A percentile compares a stretch with the other conserved stretches of the same genome.
These are phyloP conservation scores for Aspergillus luchuensis DNA, from an alignment of 2,329 filamentous ascomycete species.

Conservation along the genomic window DNA sequence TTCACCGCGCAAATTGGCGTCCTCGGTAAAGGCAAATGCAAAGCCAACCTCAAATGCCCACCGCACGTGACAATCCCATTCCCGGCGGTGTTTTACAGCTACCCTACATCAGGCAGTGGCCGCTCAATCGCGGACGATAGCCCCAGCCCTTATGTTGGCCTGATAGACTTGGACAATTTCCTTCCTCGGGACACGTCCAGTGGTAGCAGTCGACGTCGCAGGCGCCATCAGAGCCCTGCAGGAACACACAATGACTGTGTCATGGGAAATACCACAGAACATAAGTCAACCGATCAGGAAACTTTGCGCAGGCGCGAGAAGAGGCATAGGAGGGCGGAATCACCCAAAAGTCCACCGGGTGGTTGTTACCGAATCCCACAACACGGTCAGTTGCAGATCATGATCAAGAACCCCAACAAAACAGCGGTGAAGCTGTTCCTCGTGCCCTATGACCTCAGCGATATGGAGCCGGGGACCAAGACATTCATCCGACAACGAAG, in stretches of 20 bases:
- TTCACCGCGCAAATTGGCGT: conserved; percentile 96
- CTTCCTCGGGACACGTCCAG: conserved; percentile 55
- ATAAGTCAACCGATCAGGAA: conserved; percentile 28
- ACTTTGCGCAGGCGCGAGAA: conserved; percentile 55
- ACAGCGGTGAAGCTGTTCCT: conserved; percentile 96
- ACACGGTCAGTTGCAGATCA: conserved; percentile 90
- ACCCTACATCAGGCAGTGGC: conserved; percentile 67
- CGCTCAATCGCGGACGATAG: conserved; percentile 73
- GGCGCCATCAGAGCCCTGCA: conserved; percentile 36
- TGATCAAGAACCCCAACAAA: conserved; percentile 98
- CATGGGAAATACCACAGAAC: conserved; percentile 13
- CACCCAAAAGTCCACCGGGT: conserved; percentile 71
- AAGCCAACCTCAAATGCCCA: conserved; percentile 79
- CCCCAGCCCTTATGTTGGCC: conserved; percentile 92
- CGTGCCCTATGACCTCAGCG: conserved; percentile 85
- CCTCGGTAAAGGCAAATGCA: conserved; percentile 84
- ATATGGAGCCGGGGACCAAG: conserved; percentile 92
- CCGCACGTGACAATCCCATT: conserved; percentile 89
- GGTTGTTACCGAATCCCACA: conserved; percentile 93
- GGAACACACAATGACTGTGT: conserved; percentile 14
- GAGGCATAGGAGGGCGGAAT: conserved; percentile 60
- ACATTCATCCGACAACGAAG: conserved; percentile 94
- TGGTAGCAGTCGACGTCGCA: conserved; percentile 42
- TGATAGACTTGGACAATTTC: conserved; percentile 85
- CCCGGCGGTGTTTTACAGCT: conserved; percentile 94